Percentiles rank a stretch among this genome's conserved stretches.
Evolutionary conservation across 2,329 filamentous ascomycete species (phyloP).

Genomic region (Decorospora gaudefroyi): DNA sequence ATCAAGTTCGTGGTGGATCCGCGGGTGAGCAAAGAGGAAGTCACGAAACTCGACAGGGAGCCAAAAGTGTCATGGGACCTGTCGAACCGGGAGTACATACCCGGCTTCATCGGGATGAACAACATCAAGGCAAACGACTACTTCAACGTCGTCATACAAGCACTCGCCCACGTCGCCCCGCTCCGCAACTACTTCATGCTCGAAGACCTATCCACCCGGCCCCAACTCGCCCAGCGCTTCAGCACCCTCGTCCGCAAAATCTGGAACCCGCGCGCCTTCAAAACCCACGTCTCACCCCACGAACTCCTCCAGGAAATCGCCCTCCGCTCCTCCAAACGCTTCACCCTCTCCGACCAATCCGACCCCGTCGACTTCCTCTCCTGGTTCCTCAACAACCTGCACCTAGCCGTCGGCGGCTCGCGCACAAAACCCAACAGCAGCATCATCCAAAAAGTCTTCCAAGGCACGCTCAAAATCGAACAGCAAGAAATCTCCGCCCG

Average conservation of each 20-base stretch:
- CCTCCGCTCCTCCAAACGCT: constrained; percentile 86
- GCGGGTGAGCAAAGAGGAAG: constrained; percentile 77
- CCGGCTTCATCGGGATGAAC: constrained; percentile 98
- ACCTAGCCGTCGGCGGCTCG: constrained; percentile 86
- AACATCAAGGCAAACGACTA: constrained; percentile 99
- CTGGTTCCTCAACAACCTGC: constrained; percentile 97
- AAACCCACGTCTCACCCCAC: constrained; percentile 94
- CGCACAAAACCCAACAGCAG: constrained; percentile 82
- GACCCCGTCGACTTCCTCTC: constrained; percentile 96
- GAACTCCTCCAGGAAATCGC: constrained; percentile 95
- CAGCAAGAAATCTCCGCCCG: constrained; percentile 92
- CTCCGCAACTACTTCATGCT: constrained; percentile 91
- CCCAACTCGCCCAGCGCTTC: constrained; percentile 85
- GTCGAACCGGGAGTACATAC: constrained; percentile 80
- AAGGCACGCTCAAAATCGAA: constrained; percentile 88
- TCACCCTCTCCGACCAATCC: constrained; percentile 85
- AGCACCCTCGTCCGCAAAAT: constrained; percentile 92
- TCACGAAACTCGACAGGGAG: constrained; percentile 74
- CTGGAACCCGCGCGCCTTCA: constrained; percentile 97
- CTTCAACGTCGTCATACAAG: constrained; percentile 91
- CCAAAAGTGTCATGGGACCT: constrained; percentile 73
- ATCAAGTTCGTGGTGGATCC: constrained; percentile 98
- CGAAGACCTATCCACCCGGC: constrained; percentile 72
- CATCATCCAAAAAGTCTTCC: constrained; percentile 90
- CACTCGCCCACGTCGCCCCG: constrained; percentile 85